Evolutionary conservation across 441 rosid species (phyloP), one percentile per base, ranked within the genome.

Genomic region (Cnidoscolus chayamansa): DNA sequence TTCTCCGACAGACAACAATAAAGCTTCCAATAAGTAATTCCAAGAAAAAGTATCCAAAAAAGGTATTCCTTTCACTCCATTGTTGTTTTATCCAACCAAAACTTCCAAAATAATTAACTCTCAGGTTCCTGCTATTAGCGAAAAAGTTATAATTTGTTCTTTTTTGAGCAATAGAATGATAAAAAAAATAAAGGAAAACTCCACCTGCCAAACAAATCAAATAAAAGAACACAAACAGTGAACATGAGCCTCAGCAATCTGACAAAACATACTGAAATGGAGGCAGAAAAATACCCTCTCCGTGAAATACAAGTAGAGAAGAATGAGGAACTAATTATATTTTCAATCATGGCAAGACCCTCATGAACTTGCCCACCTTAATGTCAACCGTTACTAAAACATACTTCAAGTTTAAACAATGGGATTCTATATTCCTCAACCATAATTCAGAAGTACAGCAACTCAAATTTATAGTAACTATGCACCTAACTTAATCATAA

Each of bases 351-450:
- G 9, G n/a, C 53, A 56, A 55, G 47, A 61, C 31, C 56, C 61
- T 59, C 19, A 78, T 48, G 72, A 65, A 60, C 65, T 19, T 16
- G 51, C 1, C 13, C 37, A 61, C 54, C 59, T 35, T 66, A 20
- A 59, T 16, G 48, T 10, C 48, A 25, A 70, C 59, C 64, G 67
- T 10, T n/a, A 56, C 56, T 49, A 68, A 65, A 58, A 32, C 32
- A 45, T 15, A 35, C 11, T 30, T 31, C 48, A 43, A 15, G 60
- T 7, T 17, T 17, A 66, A 58, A 51, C 56, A 49, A 59, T 0
- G 15, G 16, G 40, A 16, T 47, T 4, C 45, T 67, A 50, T 10
- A 47, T 56, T 70, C 65, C 45, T 68, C 50, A 47, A 32, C 32
- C 59, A 43, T 11, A 47, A 57, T 55, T 61, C 5, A 61, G 47